Percentiles rank a stretch among this genome's conserved stretches.
phyloP scores from a whole-genome alignment of 805 yeast genomes.

The Candida hungchunana region DNA sequence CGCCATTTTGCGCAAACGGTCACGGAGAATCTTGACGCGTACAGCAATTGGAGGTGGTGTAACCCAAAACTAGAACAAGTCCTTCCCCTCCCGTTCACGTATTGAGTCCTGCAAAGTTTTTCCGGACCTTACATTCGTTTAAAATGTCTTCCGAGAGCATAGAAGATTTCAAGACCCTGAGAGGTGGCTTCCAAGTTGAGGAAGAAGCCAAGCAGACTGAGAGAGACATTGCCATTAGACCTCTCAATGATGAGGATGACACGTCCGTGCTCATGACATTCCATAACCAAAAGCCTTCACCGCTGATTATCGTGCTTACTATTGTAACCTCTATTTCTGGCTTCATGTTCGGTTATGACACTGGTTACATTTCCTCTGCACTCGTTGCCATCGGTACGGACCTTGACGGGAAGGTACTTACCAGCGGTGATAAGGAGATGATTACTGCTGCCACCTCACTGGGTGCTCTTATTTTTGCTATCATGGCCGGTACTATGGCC shows the following conservation, averaged over 20 bases:
- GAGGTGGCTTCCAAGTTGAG: slow-evolving; percentile 15
- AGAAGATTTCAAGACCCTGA: slow-evolving; percentile 14
- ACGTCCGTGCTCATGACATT: slow-evolving; percentile 44
- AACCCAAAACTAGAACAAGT: too few relatives aligned
- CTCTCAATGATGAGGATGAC: slow-evolving; percentile 46
- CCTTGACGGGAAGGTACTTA: slow-evolving; percentile 46
- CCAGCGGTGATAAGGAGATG: slow-evolving; percentile 79
- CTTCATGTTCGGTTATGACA: slow-evolving; percentile 95
- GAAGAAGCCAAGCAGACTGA: slow-evolving; percentile 4
- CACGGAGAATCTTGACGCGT: too few relatives aligned
- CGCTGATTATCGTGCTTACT: slow-evolving; percentile 63
- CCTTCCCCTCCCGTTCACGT: too few relatives aligned
- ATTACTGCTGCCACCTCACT: slow-evolving; percentile 93
- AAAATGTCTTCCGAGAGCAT: too few relatives aligned
- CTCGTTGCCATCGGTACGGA: slow-evolving; percentile 81
- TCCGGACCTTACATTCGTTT: too few relatives aligned
- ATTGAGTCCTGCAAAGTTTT: too few relatives aligned
- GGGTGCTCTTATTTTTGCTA: slow-evolving; percentile 82
- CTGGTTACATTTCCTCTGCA: slow-evolving; percentile 95
- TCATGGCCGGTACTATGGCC: slow-evolving; percentile 76
- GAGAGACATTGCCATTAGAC: slow-evolving; percentile 25
- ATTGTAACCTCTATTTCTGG: slow-evolving; percentile 86
- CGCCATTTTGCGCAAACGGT: slow-evolving; percentile 1
- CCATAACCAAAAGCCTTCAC: slow-evolving; percentile 51
- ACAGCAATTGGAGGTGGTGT: too few relatives aligned